Conservation (phyloP, 2,329 filamentous ascomycete species). For the Colletotrichum higginsianum region DNA sequence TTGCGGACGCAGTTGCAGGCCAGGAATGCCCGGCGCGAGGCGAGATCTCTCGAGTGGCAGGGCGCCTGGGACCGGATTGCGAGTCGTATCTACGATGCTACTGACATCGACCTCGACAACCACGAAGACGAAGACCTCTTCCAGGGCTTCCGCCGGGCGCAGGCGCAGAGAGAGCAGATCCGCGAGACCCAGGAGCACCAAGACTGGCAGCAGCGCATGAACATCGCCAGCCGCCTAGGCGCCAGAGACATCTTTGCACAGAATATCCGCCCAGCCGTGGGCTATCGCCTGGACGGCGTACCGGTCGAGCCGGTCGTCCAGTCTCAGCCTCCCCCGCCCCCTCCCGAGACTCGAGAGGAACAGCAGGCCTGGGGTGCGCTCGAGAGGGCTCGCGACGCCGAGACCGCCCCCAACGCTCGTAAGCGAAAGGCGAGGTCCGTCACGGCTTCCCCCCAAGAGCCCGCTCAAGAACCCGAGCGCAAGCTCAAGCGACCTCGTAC, state of each 20-base stretch:
- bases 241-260: slow-evolving; percentile 80
- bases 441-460: slow-evolving; percentile 79
- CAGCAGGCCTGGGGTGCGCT: slow-evolving; percentile 90
- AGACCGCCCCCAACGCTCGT: slow-evolving; percentile 67
- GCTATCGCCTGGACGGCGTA: slow-evolving; percentile 72
- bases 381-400: slow-evolving; percentile 83
- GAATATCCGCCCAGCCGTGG: slow-evolving; percentile 70
- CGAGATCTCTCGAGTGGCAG: slow-evolving; percentile 88
- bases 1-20: slow-evolving; percentile 72
- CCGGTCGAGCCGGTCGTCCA: slow-evolving; percentile 44
- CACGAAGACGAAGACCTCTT: slow-evolving; percentile 81
- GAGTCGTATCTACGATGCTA: slow-evolving; percentile 74
- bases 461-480: slow-evolving; percentile 78
- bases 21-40: slow-evolving; percentile 69
- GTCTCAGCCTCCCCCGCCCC: slow-evolving; percentile 1
- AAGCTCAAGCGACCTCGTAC: slow-evolving; percentile 91
- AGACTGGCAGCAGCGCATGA: slow-evolving; percentile 87
- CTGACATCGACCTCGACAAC: slow-evolving; percentile 86
- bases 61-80: slow-evolving; percentile 83
- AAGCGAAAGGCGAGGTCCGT: slow-evolving; percentile 83
- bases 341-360: slow-evolving; percentile 81
- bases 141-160: slow-evolving; percentile 67
- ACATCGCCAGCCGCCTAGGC: slow-evolving; percentile 85
- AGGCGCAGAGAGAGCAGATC: slow-evolving; percentile 62
- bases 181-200: slow-evolving; percentile 71